Conservation (phyloP, 73 alveolate species). For the Uronychia setigera region DNA sequence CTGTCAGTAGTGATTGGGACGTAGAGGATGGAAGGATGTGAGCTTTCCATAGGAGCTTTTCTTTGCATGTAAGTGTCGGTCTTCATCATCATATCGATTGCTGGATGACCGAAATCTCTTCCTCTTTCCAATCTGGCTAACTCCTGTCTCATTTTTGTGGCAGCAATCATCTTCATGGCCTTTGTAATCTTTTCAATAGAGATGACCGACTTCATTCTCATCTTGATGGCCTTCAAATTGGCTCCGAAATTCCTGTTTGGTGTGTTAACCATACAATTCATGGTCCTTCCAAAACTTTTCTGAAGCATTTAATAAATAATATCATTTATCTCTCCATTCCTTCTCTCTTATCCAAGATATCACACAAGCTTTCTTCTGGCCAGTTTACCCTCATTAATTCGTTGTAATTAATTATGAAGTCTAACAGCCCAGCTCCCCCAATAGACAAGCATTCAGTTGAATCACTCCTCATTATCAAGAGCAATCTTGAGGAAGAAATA, state of each 20-base stretch:
- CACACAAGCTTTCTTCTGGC: too few species aligned
- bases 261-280: background rate
- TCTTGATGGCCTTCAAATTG: conserved; percentile 73
- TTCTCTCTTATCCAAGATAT: too few species aligned
- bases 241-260: conserved; percentile 65
- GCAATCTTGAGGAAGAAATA: too few species aligned
- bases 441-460: too few species aligned
- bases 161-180: conserved; percentile 97
- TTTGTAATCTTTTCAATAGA: conserved; percentile 91
- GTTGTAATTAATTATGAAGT: too few species aligned
- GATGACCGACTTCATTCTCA: conserved; percentile 85
- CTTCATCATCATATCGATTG: conserved; percentile 80
- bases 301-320: background rate
- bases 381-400: too few species aligned
- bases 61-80: conserved; percentile 81
- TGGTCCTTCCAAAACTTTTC: background rate
- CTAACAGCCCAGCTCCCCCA: too few species aligned
- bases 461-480: too few species aligned
- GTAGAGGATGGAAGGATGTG: conserved; percentile 55
- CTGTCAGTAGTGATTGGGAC: conserved; percentile 87
- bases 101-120: conserved; percentile 69
- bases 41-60: conserved; percentile 68
- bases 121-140: conserved; percentile 79
- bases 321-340: background rate
- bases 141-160: conserved; percentile 87